These are phyloP conservation scores for Aspergillus sp. DNA, from an alignment of 2,329 filamentous ascomycete species.

Conservation along the genomic window DNA sequence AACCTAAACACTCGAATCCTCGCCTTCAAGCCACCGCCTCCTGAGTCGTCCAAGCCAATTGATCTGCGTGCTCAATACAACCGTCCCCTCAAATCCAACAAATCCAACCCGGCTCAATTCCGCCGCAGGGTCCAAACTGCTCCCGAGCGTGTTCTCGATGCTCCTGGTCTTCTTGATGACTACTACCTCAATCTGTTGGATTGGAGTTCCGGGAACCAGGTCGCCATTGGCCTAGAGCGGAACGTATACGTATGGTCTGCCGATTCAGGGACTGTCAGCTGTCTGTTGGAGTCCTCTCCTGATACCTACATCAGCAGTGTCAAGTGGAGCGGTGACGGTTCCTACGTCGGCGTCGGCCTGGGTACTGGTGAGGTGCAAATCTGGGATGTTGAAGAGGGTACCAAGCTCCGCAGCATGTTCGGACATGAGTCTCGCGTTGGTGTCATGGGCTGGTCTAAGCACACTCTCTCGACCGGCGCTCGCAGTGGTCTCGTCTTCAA, in stretches of 20 bases:
- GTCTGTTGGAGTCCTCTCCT: conserved; percentile 78
- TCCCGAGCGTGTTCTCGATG: conserved; percentile 93
- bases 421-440: conserved; percentile 95
- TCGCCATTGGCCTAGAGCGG: conserved; percentile 94
- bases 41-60: conserved; percentile 96
- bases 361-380: conserved; percentile 97
- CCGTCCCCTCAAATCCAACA: conserved; percentile 80
- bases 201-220: conserved; percentile 97
- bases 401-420: conserved; percentile 97
- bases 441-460: conserved; percentile 99
- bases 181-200: conserved; percentile 99
- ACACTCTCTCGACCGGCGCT: conserved; percentile 90
- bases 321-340: conserved; percentile 97
- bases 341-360: conserved; percentile 92
- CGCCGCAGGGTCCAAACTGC: conserved; percentile 90
- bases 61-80: conserved; percentile 98
- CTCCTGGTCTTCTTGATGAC: conserved; percentile 92
- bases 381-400: conserved; percentile 94
- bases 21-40: conserved; percentile 96
- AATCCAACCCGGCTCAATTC: conserved; percentile 75
- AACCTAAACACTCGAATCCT: conserved; percentile 93
- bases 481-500: conserved; percentile 96
- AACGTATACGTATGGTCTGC: conserved; percentile 99
- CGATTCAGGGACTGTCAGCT: conserved; percentile 84
- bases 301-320: conserved; percentile 98